These are phyloP conservation scores for Echites panduratus DNA, from an alignment of 257 asterid genomes.

Conservation along the genomic window DNA sequence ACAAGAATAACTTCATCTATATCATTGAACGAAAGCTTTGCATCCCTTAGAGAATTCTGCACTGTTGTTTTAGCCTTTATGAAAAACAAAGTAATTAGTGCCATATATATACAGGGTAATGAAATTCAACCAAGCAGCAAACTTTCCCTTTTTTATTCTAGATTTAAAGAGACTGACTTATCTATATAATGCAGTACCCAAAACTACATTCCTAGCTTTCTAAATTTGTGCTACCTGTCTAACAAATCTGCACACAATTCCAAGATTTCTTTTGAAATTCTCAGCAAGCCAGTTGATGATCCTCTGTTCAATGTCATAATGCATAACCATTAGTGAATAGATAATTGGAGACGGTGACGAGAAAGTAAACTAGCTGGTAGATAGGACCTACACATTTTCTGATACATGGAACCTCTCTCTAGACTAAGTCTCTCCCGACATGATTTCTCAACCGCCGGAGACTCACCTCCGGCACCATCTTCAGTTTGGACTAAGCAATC, in stretches of 20 bases:
- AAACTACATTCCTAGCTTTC: too few relatives aligned
- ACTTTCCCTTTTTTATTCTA: not conserved
- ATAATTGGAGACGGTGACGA: not conserved
- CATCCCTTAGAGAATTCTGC: conserved; percentile 61
- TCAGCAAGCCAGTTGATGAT: conserved; percentile 81
- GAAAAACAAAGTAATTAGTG: not conserved
- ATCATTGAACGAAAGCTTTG: conserved; percentile 59
- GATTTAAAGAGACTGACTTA: not conserved
- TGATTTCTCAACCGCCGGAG: too few relatives aligned
- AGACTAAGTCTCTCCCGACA: too few relatives aligned
- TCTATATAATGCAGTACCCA: not conserved
- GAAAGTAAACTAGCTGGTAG: not conserved
- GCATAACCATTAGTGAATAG: conserved; percentile 5
- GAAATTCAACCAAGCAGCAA: not conserved
- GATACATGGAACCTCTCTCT: too few relatives aligned
- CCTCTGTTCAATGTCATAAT: conserved; percentile 35
- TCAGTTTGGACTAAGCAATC: too few relatives aligned
- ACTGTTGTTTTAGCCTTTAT: conserved; percentile 68
- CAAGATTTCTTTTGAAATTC: conserved; percentile 53
- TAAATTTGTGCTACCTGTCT: conserved; percentile 43
- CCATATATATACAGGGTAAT: not conserved
- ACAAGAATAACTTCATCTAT: conserved; percentile 82
- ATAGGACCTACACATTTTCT: too few relatives aligned
- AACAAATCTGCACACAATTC: conserved; percentile 69
- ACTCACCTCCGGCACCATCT: too few relatives aligned